Evolutionary conservation across 2,329 filamentous ascomycete genomes (phyloP).

Genomic region (Nemania serpens): DNA sequence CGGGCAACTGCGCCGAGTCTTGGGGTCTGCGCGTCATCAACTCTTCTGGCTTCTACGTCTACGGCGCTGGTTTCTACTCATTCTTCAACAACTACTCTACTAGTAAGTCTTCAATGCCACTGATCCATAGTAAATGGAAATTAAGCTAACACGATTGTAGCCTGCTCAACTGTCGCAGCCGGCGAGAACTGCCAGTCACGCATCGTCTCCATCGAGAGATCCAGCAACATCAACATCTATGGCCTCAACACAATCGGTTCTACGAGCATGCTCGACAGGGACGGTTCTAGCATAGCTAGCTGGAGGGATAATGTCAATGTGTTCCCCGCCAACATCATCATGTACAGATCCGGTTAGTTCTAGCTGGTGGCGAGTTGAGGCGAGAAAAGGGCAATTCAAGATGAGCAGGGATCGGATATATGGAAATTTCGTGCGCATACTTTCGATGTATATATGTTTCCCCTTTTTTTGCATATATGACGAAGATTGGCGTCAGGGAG

Average conservation of each 20-base stretch:
- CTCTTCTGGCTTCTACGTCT: conserved; percentile 55
- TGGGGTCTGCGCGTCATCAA: conserved; percentile 66
- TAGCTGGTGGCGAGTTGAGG: background rate
- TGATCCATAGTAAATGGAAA: background rate
- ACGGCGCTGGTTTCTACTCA: conserved; percentile 64
- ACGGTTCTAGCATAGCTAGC: conserved; percentile 39
- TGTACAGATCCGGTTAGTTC: conserved; percentile 38
- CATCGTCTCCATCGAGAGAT: conserved; percentile 47
- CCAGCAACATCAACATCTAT: conserved; percentile 47
- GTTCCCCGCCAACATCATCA: conserved; percentile 40
- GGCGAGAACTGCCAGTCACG: conserved; percentile 47
- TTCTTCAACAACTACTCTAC: conserved; percentile 65
- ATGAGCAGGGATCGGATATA: conserved; percentile 8
- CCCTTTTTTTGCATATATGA: conserved; percentile 22
- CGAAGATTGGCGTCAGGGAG: background rate
- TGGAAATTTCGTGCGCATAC: background rate
- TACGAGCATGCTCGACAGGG: conserved; percentile 44
- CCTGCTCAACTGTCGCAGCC: conserved; percentile 44
- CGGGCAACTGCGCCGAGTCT: conserved; percentile 49
- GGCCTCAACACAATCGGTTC: conserved; percentile 54
- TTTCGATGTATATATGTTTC: conserved; percentile 26
- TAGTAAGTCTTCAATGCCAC: conserved; percentile 29
- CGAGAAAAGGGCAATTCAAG: background rate
- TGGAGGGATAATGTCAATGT: conserved; percentile 42
- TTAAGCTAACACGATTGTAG: conserved; percentile 24